Evolutionary conservation across 73 alveolate genomes (phyloP), one percentile per base, ranked within the genome.

Genomic region (Paramecium caudatum): DNA sequence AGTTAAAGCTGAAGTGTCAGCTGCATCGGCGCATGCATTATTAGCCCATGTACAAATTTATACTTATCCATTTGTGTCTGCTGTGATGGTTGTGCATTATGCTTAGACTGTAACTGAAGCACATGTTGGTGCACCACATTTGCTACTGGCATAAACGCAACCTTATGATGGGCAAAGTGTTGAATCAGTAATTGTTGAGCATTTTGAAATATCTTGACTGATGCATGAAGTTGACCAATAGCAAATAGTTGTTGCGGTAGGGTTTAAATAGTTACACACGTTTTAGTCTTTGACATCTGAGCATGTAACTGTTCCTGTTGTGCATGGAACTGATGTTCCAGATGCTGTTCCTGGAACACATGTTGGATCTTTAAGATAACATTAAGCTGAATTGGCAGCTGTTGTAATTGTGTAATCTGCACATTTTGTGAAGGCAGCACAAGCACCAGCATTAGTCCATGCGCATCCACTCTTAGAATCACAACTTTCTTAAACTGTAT

Each of bases 101-200:
- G 2, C 0, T 55, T 55, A 37, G 12, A 7, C 0, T 3, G 80
- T 2, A 10, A 43, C 13, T 27, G 23, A 37, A 12, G 80, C 12
- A 23, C 80, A 55, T 55, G 23, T 55, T 23, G 0, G 10, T 2
- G 41, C 41, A 55, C 80, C 46, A 23, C 80, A 55, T 27, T 37
- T 23, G 12, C 15, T 4, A 27, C 46, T 43, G 0, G 23, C 80
- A 55, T 55, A 21, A 8, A 6, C 13, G 0, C 80, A 55, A 2
- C 27, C 21, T 0, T 10, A 6, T 19, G 46, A 1, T 0, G n/a
- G n/a, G n/a, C n/a, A n/a, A n/a, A n/a, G n/a, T n/a, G n/a, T n/a
- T n/a, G n/a, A n/a, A n/a, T n/a, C 78, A 27, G 78, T 55, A 3
- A 55, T 55, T 55, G 27, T 9, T 21, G 78, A 55, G 17, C 78